Evolutionary conservation across 306 rosid genomes (phyloP).

Genomic region (Potentilla sterilis): DNA sequence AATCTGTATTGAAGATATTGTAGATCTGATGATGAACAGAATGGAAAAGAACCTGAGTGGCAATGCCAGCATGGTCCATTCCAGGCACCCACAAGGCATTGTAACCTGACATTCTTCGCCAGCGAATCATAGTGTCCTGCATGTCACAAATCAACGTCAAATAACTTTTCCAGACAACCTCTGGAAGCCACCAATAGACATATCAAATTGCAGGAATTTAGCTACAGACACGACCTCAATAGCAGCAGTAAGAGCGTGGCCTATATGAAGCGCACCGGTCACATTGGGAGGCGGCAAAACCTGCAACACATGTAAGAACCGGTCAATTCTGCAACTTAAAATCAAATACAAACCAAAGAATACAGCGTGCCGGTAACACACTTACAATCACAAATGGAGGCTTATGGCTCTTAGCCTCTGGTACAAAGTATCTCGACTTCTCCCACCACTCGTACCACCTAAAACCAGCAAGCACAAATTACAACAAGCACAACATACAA

Average conservation of each 20-base stretch:
- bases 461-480: conserved; percentile 24
- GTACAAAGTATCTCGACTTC: conserved; percentile 65
- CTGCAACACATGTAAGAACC: conserved; percentile 40
- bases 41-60: conserved; percentile 74
- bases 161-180: not conserved
- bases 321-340: not conserved
- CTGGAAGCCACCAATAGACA: conserved; percentile 6
- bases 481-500: conserved; percentile 13
- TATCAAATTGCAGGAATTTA: conserved; percentile 13
- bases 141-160: conserved; percentile 25
- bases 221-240: conserved; percentile 53
- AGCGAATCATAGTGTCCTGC: conserved; percentile 93
- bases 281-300: conserved; percentile 96
- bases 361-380: conserved; percentile 8
- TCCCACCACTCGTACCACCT: conserved; percentile 99
- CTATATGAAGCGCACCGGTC: conserved; percentile 96
- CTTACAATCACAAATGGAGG: conserved; percentile 86
- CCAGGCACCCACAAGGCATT: conserved; percentile 97
- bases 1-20: not conserved
- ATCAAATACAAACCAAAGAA: not conserved
- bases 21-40: not conserved
- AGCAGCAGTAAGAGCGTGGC: conserved; percentile 95
- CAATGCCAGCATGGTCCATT: conserved; percentile 97
- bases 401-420: conserved; percentile 81
- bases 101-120: conserved; percentile 94